Base-by-base conservation (phyloP, 2,329 filamentous ascomycete genomes). In the Colletotrichum destructivum region DNA sequence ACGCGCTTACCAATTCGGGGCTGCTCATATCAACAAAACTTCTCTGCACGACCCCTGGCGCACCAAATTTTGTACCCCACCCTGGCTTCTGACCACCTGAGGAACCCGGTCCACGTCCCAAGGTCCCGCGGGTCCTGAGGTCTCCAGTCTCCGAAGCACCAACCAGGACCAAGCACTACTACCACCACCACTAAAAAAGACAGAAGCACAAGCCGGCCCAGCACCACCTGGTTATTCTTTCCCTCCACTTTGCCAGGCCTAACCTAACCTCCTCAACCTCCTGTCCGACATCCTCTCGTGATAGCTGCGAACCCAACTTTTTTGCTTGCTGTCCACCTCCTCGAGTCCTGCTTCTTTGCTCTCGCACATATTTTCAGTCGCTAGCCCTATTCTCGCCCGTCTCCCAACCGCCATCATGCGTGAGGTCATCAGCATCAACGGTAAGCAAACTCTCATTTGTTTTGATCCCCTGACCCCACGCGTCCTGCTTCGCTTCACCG, bases 381-480 rank as follows among this genome's bases (percentile, higher is more conserved):
- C 75, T 74, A 74, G 75, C 68, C 69, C 62, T n/a, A 69, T 61
- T 74, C 66, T 46, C 42, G 12, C 56, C 42, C 15, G 49, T 52
- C 46, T 60, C 18, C 65, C 57, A 75, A 75, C 79, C 80, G 81
- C 81, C 89, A 95, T 85, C 84, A 98, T 98, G 96, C 95, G 96
- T 93, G 96, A 98, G 92, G 95, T 98, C 85, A 98, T 98, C 86
- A 96, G 93, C 88, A 93, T 98, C 91, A 98, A 98, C 91, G 95
- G 96, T 98, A 91, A 82, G 93, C 81, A 77, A 72, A 21, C 66
- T 63, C 69, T 76, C 75, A 75, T 75, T 64, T 72, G 65, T 72
- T 72, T 78, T 77, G 71, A 73, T 76, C 73, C 77, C 78, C 76
- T 76, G 78, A 77, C 76, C 74, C 75, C 78, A 79, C 82, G 81